Evolutionary conservation across 306 rosid genomes (phyloP).

Genomic region (Carpinus fangiana): DNA sequence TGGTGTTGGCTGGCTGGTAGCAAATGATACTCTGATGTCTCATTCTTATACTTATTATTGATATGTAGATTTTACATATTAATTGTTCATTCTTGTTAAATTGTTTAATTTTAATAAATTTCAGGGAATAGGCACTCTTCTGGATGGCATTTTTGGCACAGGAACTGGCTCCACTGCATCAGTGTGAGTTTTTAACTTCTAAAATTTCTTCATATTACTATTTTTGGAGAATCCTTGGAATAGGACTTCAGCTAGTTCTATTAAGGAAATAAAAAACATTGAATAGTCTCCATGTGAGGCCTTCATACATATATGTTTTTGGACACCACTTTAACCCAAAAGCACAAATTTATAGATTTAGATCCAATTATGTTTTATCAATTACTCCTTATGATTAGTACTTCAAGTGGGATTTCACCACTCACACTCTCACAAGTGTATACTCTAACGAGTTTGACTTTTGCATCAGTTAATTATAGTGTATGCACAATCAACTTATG

Average conservation of each 20-base stretch:
- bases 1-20: slow-evolving; percentile 94
- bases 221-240: background rate
- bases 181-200: slow-evolving; percentile 50
- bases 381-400: too few relatives aligned
- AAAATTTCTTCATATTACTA: background rate
- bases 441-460: background rate
- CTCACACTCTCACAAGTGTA: background rate
- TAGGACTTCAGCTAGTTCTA: slow-evolving; percentile 5
- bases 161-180: slow-evolving; percentile 77
- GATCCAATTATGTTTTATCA: background rate
- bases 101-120: slow-evolving; percentile 25
- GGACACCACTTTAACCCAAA: too few relatives aligned
- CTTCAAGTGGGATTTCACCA: background rate
- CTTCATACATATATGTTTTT: background rate
- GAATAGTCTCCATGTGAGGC: background rate
- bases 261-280: background rate
- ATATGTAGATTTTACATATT: background rate
- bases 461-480: background rate
- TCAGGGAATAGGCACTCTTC: slow-evolving; percentile 75
- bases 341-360: too few relatives aligned
- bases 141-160: slow-evolving; percentile 78
- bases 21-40: slow-evolving; percentile 13
- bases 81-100: background rate
- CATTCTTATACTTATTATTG: background rate
- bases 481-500: background rate